Conservation (phyloP, 2,329 filamentous ascomycete genomes). For the Byssoonygena ceratinophila region DNA sequence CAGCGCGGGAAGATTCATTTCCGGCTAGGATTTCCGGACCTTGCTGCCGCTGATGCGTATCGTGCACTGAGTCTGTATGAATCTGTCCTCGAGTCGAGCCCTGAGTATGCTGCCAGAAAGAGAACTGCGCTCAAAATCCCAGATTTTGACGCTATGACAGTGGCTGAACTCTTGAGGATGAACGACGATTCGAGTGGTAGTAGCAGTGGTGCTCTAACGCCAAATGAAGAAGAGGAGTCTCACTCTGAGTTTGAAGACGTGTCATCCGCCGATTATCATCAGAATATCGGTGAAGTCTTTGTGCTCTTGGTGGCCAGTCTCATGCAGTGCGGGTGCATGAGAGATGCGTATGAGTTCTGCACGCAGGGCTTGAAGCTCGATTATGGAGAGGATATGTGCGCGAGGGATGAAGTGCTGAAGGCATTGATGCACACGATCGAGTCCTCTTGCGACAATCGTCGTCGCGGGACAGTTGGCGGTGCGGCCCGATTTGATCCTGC, state of each 20-base stretch:
- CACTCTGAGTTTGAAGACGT: slow-evolving; percentile 28
- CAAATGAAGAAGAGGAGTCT: slow-evolving; percentile 25
- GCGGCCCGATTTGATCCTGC: slow-evolving; percentile 23
- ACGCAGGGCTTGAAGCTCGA: slow-evolving; percentile 24
- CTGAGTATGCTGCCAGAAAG: slow-evolving; percentile 65
- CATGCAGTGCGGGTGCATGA: slow-evolving; percentile 31
- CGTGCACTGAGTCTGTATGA: slow-evolving; percentile 78
- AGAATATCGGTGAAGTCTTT: slow-evolving; percentile 29
- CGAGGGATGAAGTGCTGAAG: slow-evolving; percentile 16
- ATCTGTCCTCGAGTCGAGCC: slow-evolving; percentile 62
- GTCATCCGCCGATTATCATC: slow-evolving; percentile 13
- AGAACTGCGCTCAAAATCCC: slow-evolving; percentile 18
- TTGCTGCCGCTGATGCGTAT: slow-evolving; percentile 83
- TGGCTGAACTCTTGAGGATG: neutral
- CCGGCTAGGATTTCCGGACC: slow-evolving; percentile 72
- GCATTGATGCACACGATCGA: slow-evolving; percentile 25
- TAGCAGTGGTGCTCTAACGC: neutral
- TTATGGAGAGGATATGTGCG: slow-evolving; percentile 11
- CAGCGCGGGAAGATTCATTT: slow-evolving; percentile 59
- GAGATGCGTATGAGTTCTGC: slow-evolving; percentile 34
- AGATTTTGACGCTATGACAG: neutral
- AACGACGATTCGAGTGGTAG: neutral
- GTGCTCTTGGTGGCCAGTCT: slow-evolving; percentile 30
- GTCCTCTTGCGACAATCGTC: slow-evolving; percentile 17
- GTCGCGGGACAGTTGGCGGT: neutral